Evolutionary conservation across 2,329 filamentous ascomycete species (phyloP).

Genomic region (Exophiala xenobiotica): DNA sequence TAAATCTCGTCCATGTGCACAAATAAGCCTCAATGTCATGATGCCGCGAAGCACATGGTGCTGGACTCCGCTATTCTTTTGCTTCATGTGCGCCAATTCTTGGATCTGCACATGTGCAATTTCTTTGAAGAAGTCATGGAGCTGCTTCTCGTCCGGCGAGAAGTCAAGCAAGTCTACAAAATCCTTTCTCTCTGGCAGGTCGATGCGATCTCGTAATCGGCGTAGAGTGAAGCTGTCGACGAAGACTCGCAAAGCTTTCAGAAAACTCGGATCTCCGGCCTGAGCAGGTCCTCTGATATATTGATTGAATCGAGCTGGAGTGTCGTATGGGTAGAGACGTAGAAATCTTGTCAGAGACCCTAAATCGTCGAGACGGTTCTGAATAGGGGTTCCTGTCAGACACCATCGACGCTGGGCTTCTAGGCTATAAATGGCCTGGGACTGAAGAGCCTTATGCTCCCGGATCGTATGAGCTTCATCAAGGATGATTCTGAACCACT

Average conservation of each 20-base stretch:
- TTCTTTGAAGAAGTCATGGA: slow-evolving; percentile 82
- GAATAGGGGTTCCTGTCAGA: slow-evolving; percentile 93
- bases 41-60: slow-evolving; percentile 94
- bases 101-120: slow-evolving; percentile 78
- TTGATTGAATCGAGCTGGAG: slow-evolving; percentile 70
- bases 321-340: slow-evolving; percentile 79
- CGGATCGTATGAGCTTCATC: slow-evolving; percentile 96
- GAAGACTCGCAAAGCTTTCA: slow-evolving; percentile 80
- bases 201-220: slow-evolving; percentile 85
- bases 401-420: slow-evolving; percentile 85
- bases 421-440: slow-evolving; percentile 78
- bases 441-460: slow-evolving; percentile 76
- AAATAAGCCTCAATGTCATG: slow-evolving; percentile 81
- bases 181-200: slow-evolving; percentile 74
- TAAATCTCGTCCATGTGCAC: slow-evolving; percentile 90
- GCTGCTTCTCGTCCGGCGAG: slow-evolving; percentile 66
- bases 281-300: slow-evolving; percentile 86
- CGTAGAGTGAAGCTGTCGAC: slow-evolving; percentile 94
- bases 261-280: slow-evolving; percentile 75
- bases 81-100: slow-evolving; percentile 66
- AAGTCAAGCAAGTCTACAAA: slow-evolving; percentile 73
- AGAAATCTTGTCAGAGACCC: slow-evolving; percentile 84
- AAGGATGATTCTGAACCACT: slow-evolving; percentile 90
- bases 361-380: slow-evolving; percentile 89
- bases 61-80: slow-evolving; percentile 62